Evolutionary conservation across 2,329 filamentous ascomycete species (phyloP), one percentile per base, ranked within the genome.

Genomic region (Fusarium praegraminearum): DNA sequence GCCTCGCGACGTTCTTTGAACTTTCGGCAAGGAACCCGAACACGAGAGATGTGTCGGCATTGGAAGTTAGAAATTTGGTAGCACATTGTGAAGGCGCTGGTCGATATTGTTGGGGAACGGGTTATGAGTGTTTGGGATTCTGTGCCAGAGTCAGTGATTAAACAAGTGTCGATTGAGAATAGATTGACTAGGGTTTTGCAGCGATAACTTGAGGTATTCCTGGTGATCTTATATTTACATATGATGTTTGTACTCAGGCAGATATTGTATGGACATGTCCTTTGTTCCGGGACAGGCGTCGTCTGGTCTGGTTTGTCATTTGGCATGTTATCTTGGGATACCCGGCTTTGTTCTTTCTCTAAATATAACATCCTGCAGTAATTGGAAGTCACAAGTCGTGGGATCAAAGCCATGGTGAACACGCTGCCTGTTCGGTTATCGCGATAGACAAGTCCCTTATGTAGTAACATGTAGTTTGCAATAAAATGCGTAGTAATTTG

Each of bases 21-120:
- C 22, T 53, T 54, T n/a, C 20, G 24, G 45, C 69, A 71, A 16
- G 43, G 33, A 32, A 65, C 38, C 9, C 58, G 53, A 4, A 52
- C 30, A 30, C 62, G 67, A 7, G 36, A 33, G 46, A 75, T 46
- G 54, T 76, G 74, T 33, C 63, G 67, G 40, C 74, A 76, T 15
- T 51, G 53, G 16, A 67, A 76, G 22, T 62, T 33, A 13, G 45
- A 57, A 20, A 75, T 53, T 22, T 73, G 57, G 24, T 71, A 64
- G 33, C 74, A 76, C 73, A 74, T 75, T 18, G 20, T 49, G 45
- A 20, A 33, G 13, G 22, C 28, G 24, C 12, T 38, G 38, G 9
- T 30, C 20, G 16, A 8, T 62, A 12, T 28, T 22, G 20, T 24
- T 38, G n/a, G n/a, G 18, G 13, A 12, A 28, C 15, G 15, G n/a